Evolutionary conservation across 495 filamentous ascomycete species (phyloP).

Genomic region (Delitschia confertaspora): DNA sequence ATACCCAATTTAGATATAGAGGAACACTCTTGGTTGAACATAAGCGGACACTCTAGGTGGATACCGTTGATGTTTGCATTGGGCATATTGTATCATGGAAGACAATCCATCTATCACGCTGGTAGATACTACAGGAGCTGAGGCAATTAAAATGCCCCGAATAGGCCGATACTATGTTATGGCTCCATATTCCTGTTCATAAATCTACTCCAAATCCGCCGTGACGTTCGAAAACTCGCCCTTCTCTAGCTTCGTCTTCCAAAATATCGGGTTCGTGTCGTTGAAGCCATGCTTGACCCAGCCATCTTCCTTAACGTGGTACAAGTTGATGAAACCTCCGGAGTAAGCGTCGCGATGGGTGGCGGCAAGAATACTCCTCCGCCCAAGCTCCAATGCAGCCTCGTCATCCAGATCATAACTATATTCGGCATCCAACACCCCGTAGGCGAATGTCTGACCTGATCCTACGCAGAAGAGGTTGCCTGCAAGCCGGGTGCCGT

Average conservation of each 20-base stretch:
- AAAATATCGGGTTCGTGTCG: slow-evolving; percentile 63
- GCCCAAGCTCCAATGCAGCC: slow-evolving; percentile 82
- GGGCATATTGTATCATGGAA: too few relatives aligned
- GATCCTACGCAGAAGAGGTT: slow-evolving; percentile 98
- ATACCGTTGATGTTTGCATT: too few relatives aligned
- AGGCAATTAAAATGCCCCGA: too few relatives aligned
- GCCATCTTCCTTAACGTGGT: slow-evolving; percentile 96
- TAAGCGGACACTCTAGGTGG: too few relatives aligned
- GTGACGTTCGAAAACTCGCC: slow-evolving; percentile 98
- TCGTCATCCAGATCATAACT: slow-evolving; percentile 73
- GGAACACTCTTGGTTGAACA: too few relatives aligned
- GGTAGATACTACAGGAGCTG: too few relatives aligned
- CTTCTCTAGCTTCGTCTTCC: slow-evolving; percentile 96
- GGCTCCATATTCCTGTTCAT: too few relatives aligned
- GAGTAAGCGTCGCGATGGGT: slow-evolving; percentile 97
- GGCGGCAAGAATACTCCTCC: slow-evolving; percentile 87
- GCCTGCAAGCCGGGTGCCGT: slow-evolving; percentile 84
- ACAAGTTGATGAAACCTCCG: slow-evolving; percentile 95
- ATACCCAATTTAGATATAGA: too few relatives aligned
- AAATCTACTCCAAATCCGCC: slow-evolving; percentile 54
- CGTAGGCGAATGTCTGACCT: slow-evolving; percentile 97
- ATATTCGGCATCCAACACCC: slow-evolving; percentile 94
- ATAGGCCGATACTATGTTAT: too few relatives aligned
- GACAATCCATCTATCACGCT: too few relatives aligned
- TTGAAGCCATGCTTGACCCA: slow-evolving; percentile 98